Evolutionary conservation across 768 basidiomycete genomes (phyloP), one percentile per base, ranked within the genome.

Genomic region (Amanita subjunquillea): DNA sequence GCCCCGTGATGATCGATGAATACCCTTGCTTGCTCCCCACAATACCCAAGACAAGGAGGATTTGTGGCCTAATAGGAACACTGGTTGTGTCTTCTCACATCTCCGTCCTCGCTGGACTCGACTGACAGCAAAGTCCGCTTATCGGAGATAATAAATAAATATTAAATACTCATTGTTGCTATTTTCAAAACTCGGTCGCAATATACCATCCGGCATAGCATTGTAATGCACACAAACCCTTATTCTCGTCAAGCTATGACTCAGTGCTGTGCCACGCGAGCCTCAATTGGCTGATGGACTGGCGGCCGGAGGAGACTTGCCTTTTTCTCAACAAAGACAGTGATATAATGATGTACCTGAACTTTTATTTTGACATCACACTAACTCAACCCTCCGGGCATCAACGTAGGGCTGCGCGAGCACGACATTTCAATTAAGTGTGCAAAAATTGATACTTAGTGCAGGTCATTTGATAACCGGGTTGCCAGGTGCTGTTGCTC

Each of bases 271-370:
- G 7, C 6, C 23, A 39, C 22, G 13, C n/a, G n/a, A 23, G 17
- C 23, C 9, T 25, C 20, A 13, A 49, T 12, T 22, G 15, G 4
- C 15, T 13, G 20, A 40, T 25, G 7, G 25, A 27, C 5, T n/a
- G 2, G 8, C 17, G 23, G 8, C 25, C 25, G 48, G 15, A 12
- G 3, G 36, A 32, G 37, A 41, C 22, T 40, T 50, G n/a, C 48
- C 48, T 50, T 20, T 27, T 50, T 50, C 39, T 50, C 25, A 40
- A 50, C 48, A 50, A 50, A 29, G 48, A 25, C 23, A 40, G n/a
- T 40, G 37, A 22, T 8, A 49, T 49, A 50, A 40, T 1, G 4
- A 12, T 23, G 44, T 46, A 2, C 44, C 44, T 46, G 44, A n/a
- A 29, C 8, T 46, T 46, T 29, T 29, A 46, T 6, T 44, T 27